Evolutionary conservation across 371 early-diverging fungal species (phyloP), one percentile per base, ranked within the genome.

Genomic region (Encephalitozoon romaleae): DNA sequence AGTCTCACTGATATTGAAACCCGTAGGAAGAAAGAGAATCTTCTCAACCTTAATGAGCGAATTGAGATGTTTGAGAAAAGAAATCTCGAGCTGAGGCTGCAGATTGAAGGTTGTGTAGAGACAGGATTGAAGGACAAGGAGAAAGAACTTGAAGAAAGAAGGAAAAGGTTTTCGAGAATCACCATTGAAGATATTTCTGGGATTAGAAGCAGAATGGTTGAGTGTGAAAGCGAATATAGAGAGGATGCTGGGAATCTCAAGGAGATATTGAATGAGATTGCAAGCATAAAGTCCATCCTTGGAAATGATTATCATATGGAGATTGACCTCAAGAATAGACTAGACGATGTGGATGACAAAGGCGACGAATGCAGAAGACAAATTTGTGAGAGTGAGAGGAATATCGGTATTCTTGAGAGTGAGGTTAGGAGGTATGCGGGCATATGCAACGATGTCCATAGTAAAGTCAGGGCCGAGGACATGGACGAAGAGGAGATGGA

Each of bases 341-440:
- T 77, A 9, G 80, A 80, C 12, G 80, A 76, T 51, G 47, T 72
- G 23, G 4, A 1, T 15, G 77, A 81, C 18, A 47, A 25, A 8
- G 59, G 59, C 9, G 52, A 30, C 9, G 66, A 69, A 12, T 26
- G 28, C 25, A 3, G 2, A 41, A 73, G 28, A 18, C 23, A 25
- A 23, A 45, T 47, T n/a, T 21, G 45, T 8, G 67, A 79, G 28
- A 76, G 66, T 3, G 38, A 11, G 18, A 15, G 9, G 18, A 53
- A 53, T 3, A 30, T 43, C 12, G 9, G 28, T 2, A 41, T 21
- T 21, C 21, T 63, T 41, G 51, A 51, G 28, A 68, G 9, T 0
- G 65, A 77, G n/a, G 86, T 88, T 3, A 78, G 81, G 0, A 88
- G 90, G 51, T 70, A 90, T 9, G 84, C 87, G 26, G 74, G 85